Base-by-base conservation (phyloP, 2,329 filamentous ascomycete genomes). In the Periconia sp. region DNA sequence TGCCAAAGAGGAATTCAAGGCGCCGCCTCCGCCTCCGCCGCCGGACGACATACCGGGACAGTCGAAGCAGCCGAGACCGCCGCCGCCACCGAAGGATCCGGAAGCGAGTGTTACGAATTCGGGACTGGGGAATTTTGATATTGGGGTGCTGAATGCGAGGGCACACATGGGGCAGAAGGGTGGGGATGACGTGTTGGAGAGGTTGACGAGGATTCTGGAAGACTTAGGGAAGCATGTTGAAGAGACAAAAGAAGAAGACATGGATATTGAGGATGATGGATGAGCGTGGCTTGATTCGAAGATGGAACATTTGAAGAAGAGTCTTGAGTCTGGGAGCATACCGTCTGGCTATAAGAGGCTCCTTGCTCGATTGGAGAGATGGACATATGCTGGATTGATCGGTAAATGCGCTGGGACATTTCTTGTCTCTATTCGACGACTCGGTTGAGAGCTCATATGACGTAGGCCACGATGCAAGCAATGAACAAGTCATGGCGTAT, bases 91-190 rank as follows among this genome's bases (percentile, higher is more conserved):
- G n/a, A 43, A 37, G 17, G 59, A 66, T 32, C 44, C 54, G 2
- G 59, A 66, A 34, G 58, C 49, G 4, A 49, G 46, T 5, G 61
- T 70, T 9, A 74, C 65, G 38, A 78, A 78, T 53, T 73, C 72
- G 10, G 76, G 76, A 6, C 54, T 78, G 31, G 76, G 76, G 6
- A 66, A 71, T 73, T 76, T 96, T 39, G 92, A 96, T 64, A 86
- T 95, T 11, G 92, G 92, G 22, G 92, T 88, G 83, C 72, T 97
- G 58, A 97, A 96, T 65, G 92, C 89, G 59, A 81, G 89, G 43
- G 89, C 88, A 48, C 87, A 88, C 51, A 86, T 86, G 50, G 89
- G 89, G 43, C 82, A 85, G 59, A 87, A 89, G 51, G 94, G 92
- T 78, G 90, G 95, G 63, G 82, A 82, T 2, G 89, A 96, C 71